These are phyloP conservation scores for Cicer bijugum DNA, from an alignment of 306 rosid genomes.

Conservation along the genomic window DNA sequence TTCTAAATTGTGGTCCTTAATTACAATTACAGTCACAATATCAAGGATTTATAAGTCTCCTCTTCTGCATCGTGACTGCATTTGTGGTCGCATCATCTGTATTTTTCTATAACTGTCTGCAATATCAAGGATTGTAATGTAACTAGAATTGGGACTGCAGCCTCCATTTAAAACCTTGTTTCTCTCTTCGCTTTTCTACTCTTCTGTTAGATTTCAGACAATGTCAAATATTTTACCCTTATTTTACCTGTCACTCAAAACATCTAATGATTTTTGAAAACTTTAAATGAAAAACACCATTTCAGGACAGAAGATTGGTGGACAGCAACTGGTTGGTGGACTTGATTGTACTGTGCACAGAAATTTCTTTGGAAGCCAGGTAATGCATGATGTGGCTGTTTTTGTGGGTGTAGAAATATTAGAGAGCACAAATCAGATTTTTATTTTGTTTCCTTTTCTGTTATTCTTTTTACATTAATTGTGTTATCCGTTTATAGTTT, in stretches of 20 bases:
- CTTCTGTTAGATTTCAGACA: not conserved
- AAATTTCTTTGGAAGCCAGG: constrained; percentile 99
- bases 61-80: not conserved
- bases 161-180: constrained; percentile 14
- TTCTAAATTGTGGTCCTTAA: not conserved
- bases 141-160: not conserved
- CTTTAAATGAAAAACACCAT: constrained; percentile 37
- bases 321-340: constrained; percentile 89
- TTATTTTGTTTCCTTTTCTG: not conserved
- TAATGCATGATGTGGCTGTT: constrained; percentile 33
- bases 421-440: not conserved
- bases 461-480: constrained; percentile 1
- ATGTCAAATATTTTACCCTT: not conserved
- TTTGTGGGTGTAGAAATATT: not conserved
- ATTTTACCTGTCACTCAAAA: not conserved
- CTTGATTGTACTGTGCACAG: constrained; percentile 94
- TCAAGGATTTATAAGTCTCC: not conserved
- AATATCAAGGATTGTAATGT: not conserved
- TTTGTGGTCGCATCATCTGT: not conserved
- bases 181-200: constrained; percentile 19
- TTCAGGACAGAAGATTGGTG: constrained; percentile 94
- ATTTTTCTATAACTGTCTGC: not conserved
- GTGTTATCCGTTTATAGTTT: not conserved
- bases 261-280: constrained; percentile 11
- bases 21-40: not conserved